A percentile compares a stretch with the other conserved stretches of the same genome.
phyloP scores from a whole-genome alignment of 2,329 filamentous ascomycete species.

The Eurotiales sp. region DNA sequence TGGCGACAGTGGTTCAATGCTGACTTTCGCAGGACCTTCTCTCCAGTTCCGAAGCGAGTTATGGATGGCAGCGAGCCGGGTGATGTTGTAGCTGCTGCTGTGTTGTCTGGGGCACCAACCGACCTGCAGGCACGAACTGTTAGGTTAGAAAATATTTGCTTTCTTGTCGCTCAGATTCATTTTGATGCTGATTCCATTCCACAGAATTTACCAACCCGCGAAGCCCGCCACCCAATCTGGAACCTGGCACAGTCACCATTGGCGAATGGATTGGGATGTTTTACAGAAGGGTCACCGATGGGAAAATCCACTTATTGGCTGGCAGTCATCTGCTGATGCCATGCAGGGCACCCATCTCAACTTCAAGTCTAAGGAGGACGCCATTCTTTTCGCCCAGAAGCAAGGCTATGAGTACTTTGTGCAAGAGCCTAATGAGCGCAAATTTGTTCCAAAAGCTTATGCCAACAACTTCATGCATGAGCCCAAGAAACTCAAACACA shows the following conservation, averaged over 20 bases:
- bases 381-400: slow-evolving; percentile 93
- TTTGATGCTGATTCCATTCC: slow-evolving; percentile 13
- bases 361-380: slow-evolving; percentile 92
- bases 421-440: slow-evolving; percentile 88
- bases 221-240: slow-evolving; percentile 98
- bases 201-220: slow-evolving; percentile 82
- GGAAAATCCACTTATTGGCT: slow-evolving; percentile 98
- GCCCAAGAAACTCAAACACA: slow-evolving; percentile 79
- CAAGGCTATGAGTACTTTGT: slow-evolving; percentile 99
- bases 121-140: slow-evolving; percentile 93
- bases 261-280: slow-evolving; percentile 99
- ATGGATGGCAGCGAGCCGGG: slow-evolving; percentile 86
- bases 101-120: slow-evolving; percentile 85
- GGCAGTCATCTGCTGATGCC: slow-evolving; percentile 91
- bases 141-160: slow-evolving; percentile 61
- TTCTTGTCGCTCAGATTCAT: neutral
- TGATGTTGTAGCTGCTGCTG: slow-evolving; percentile 71
- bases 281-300: slow-evolving; percentile 88
- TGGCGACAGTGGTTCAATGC: slow-evolving; percentile 16
- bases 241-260: slow-evolving; percentile 75
- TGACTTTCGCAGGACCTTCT: slow-evolving; percentile 66
- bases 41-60: slow-evolving; percentile 81
- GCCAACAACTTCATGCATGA: slow-evolving; percentile 93
- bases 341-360: slow-evolving; percentile 92
- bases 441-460: slow-evolving; percentile 86